Percentiles rank a stretch among this genome's conserved stretches.
phyloP scores from a whole-genome alignment of 805 yeast genomes.

The Yarrowia osloensis region DNA sequence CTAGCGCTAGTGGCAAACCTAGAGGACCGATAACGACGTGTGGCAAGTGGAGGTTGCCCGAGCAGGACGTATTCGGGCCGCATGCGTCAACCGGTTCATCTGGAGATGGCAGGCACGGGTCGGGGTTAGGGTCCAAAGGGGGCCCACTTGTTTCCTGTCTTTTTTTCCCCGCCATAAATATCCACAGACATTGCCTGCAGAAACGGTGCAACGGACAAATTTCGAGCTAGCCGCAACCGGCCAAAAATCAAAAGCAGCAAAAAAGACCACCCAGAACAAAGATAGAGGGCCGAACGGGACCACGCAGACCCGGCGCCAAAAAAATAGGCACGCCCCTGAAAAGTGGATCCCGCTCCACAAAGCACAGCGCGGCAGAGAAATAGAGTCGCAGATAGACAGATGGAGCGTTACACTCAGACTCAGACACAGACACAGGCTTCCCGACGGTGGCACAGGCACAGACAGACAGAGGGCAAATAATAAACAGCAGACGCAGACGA shows the following conservation, averaged over 20 bases:
- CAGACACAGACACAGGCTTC: not conserved
- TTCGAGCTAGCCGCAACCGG: slow-evolving; percentile 3
- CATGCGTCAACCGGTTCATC: not conserved
- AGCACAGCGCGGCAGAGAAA: no score
- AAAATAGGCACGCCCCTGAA: not conserved
- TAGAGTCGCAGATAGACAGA: no score
- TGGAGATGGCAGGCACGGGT: not conserved
- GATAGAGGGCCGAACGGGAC: not conserved
- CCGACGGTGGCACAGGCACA: not conserved
- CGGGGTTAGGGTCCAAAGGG: not conserved
- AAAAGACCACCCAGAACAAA: not conserved
- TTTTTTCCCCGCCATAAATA: not conserved
- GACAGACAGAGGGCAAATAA: not conserved
- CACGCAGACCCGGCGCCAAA: not conserved
- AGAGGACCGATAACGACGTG: not conserved
- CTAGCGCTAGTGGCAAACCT: slow-evolving; percentile 1
- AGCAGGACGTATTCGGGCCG: slow-evolving; percentile 10
- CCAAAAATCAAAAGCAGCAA: slow-evolving; percentile 1
- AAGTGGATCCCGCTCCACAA: not conserved
- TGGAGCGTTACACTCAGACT: not conserved
- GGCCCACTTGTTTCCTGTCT: not conserved
- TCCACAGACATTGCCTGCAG: not conserved
- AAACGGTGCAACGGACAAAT: slow-evolving; percentile 1
- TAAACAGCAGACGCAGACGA: not conserved
- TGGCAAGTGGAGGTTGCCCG: not conserved